A percentile compares a stretch with the other conserved stretches of the same genome.
These are phyloP conservation scores for Naganishia liquefaciens DNA, from an alignment of 1,284 basidiomycete species.

Conservation along the genomic window DNA sequence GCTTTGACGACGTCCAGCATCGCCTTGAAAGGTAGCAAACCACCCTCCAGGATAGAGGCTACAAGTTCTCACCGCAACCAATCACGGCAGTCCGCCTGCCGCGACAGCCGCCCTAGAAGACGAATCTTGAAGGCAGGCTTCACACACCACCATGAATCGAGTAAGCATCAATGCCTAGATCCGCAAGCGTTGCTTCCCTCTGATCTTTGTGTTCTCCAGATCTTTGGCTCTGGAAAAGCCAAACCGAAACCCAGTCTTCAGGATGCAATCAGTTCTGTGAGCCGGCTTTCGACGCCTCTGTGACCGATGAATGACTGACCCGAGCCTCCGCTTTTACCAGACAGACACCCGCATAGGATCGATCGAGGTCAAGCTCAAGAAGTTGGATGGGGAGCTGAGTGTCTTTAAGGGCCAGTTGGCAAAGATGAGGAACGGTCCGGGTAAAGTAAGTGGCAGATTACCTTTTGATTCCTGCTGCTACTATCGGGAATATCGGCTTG, in stretches of 20 bases:
- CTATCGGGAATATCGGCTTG: not conserved
- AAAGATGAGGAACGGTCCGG: constrained; percentile 88
- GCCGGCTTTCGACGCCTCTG: constrained; percentile 41
- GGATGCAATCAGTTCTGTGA: constrained; percentile 85
- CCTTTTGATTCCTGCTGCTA: not conserved
- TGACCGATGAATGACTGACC: not conserved
- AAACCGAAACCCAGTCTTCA: constrained; percentile 76
- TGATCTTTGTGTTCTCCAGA: constrained; percentile 44
- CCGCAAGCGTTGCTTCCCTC: not conserved
- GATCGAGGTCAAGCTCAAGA: constrained; percentile 96
- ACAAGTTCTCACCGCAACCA: too few relatives aligned
- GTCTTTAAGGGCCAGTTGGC: constrained; percentile 96
- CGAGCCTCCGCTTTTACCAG: constrained; percentile 51
- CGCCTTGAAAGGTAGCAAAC: not conserved
- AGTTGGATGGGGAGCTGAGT: constrained; percentile 88
- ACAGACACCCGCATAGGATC: constrained; percentile 86
- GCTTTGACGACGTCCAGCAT: not conserved
- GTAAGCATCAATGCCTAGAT: not conserved
- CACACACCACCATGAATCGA: not conserved
- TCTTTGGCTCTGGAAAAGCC: constrained; percentile 74
- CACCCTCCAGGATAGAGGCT: not conserved
- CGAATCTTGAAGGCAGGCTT: too few relatives aligned
- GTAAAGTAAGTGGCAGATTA: constrained; percentile 67
- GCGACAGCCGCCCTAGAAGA: too few relatives aligned
- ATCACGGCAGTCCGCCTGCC: too few relatives aligned